phyloP scores from a whole-genome alignment of 2,329 filamentous ascomycete species.

The Fusarium papillatum region DNA sequence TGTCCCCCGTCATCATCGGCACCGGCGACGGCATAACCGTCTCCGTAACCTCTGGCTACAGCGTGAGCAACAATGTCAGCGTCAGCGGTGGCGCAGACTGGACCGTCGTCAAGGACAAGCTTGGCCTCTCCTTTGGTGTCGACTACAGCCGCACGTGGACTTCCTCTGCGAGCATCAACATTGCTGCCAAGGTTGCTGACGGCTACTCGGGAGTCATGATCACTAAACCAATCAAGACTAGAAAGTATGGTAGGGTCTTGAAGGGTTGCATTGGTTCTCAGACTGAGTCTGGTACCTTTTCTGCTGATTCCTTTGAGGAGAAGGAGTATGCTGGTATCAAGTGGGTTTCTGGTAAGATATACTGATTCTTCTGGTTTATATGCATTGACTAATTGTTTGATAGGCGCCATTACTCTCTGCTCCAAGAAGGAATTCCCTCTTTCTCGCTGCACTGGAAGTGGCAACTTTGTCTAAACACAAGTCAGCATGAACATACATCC shows the following conservation, averaged over 20 bases:
- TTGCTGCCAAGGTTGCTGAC: not conserved
- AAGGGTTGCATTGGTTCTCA: constrained; percentile 17
- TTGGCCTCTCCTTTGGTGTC: constrained; percentile 3
- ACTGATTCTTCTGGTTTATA: not conserved
- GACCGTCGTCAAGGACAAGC: not conserved
- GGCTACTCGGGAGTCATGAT: constrained; percentile 18
- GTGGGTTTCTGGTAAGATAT: constrained; percentile 19
- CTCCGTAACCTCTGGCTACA: not conserved
- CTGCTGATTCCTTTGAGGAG: constrained; percentile 16
- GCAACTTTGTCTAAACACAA: constrained; percentile 8
- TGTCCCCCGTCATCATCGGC: constrained; percentile 30
- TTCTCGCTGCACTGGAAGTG: constrained; percentile 19
- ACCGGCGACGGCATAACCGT: constrained; percentile 11
- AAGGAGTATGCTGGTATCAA: constrained; percentile 19
- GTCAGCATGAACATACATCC: not conserved
- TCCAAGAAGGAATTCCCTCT: constrained; percentile 24
- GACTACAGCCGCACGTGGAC: constrained; percentile 28
- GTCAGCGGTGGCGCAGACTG: constrained; percentile 6
- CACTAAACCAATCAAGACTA: constrained; percentile 16
- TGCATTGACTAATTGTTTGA: not conserved
- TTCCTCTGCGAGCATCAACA: constrained; percentile 7
- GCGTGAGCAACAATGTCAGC: constrained; percentile 2
- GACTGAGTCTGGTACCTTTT: constrained; percentile 14
- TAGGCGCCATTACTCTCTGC: constrained; percentile 22
- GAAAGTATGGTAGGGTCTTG: constrained; percentile 7